Conservation (phyloP, 73 alveolate genomes). For the Tetrahymena thermophila region DNA sequence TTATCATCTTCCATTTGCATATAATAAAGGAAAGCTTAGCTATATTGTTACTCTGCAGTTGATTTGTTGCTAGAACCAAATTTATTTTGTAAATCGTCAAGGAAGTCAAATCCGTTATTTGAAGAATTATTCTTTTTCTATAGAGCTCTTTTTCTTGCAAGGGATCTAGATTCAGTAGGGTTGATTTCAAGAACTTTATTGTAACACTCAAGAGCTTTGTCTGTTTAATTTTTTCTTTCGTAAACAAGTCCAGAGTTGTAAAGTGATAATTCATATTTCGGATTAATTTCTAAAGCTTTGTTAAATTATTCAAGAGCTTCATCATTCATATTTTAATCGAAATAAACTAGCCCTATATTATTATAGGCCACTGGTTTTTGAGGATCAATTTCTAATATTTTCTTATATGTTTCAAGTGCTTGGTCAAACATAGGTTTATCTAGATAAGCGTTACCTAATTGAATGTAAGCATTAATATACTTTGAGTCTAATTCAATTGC, state of each 20-base stretch:
- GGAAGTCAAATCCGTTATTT: too few species aligned
- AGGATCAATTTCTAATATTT: background rate
- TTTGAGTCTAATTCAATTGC: background rate
- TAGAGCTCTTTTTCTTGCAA: too few species aligned
- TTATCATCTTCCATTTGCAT: background rate
- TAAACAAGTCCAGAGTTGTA: too few species aligned
- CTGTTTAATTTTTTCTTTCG: too few species aligned
- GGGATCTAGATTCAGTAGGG: too few species aligned
- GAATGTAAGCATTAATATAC: background rate
- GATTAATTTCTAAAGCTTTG: background rate
- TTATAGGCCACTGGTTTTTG: background rate
- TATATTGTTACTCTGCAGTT: too few species aligned
- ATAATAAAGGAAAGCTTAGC: background rate
- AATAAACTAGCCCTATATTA: background rate
- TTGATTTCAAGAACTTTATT: too few species aligned
- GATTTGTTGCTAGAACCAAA: too few species aligned
- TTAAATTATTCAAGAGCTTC: background rate
- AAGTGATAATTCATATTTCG: background rate
- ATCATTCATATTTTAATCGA: background rate
- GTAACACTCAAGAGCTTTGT: too few species aligned
- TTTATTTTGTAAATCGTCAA: too few species aligned
- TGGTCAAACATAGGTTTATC: background rate
- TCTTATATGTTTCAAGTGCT: background rate
- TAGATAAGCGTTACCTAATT: background rate
- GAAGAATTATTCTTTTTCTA: too few species aligned